Evolutionary conservation across 495 filamentous ascomycete genomes (phyloP), one percentile per base, ranked within the genome.

Genomic region (Xylaria flabelliformis): DNA sequence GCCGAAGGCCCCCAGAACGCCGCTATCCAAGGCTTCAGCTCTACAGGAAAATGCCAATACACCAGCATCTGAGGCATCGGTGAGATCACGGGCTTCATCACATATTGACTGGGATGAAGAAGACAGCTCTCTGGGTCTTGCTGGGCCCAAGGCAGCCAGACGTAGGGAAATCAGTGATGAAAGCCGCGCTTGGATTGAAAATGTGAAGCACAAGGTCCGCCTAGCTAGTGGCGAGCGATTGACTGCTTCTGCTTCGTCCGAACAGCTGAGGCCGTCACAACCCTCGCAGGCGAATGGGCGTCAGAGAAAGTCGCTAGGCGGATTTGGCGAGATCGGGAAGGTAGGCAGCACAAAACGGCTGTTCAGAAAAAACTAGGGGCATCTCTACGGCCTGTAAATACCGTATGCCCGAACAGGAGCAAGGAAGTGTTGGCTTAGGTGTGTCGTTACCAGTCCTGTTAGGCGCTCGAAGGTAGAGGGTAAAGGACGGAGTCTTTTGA

Each of bases 151-250:
- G 64, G 81, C 81, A 19, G 75, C 79, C 44, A 91, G 88, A 80
- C 86, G 85, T 50, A 77, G 85, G 9, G 85, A 87, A 59, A 88
- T 94, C 73, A 88, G 84, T 62, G 87, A 87, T 67, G 88, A 92
- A 79, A 90, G 89, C 73, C 82, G 86, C 62, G 85, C 87, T 51
- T 94, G 91, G 91, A 89, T 94, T 3, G 90, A 94, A 78, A 90
- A 87, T 39, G 90, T 94, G 81, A 87, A 92, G 78, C 89, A 91
- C 59, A 89, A 91, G 73, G 89, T 91, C 6, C 79, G 85, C 34
- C 81, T 85, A 32, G 89, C 87, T 48, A 88, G 85, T 64, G 83
- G 83, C 39, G 85, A 86, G 67, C 80, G 80, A 26, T 67, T 75
- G 10, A 21, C 74, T 42, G 61, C 69, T 42, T 71, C 74, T 44